phyloP scores from a whole-genome alignment of 768 basidiomycete species.

The Tubosaeta brunneosetosa region DNA sequence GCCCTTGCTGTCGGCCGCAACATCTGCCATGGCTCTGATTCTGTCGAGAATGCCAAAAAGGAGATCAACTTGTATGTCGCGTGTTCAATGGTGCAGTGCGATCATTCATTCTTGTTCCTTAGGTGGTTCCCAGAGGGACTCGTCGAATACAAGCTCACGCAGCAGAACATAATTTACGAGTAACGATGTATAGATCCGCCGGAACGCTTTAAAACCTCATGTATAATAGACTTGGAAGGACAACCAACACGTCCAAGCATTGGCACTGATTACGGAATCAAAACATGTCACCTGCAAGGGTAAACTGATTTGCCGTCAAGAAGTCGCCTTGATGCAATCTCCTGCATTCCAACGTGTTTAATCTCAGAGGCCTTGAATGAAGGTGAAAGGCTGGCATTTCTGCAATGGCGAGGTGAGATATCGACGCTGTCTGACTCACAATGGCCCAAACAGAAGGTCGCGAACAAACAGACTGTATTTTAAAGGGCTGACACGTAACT shows the following conservation, averaged over 20 bases:
- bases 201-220: conserved; percentile 3
- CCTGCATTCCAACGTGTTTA: neutral
- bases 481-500: too few species aligned
- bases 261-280: neutral
- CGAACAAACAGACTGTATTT: too few species aligned
- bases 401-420: too few species aligned
- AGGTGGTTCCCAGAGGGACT: conserved; percentile 93
- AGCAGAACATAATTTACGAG: conserved; percentile 79
- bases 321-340: neutral
- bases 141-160: conserved; percentile 61
- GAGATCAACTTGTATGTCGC: conserved; percentile 82
- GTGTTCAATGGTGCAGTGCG: neutral
- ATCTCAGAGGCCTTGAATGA: too few species aligned
- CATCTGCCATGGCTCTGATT: conserved; percentile 89
- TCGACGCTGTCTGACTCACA: too few species aligned
- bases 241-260: neutral
- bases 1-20: conserved; percentile 93
- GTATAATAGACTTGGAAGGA: conserved; percentile 17
- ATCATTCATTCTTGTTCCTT: conserved; percentile 7
- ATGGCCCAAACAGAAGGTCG: too few species aligned
- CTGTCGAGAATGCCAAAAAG: conserved; percentile 86
- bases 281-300: neutral
- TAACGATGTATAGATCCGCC: conserved; percentile 30
- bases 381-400: too few species aligned
- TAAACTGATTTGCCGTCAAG: neutral